Evolutionary conservation across 1,284 basidiomycete species (phyloP).

Genomic region (Cystobasidiaceae sp.): DNA sequence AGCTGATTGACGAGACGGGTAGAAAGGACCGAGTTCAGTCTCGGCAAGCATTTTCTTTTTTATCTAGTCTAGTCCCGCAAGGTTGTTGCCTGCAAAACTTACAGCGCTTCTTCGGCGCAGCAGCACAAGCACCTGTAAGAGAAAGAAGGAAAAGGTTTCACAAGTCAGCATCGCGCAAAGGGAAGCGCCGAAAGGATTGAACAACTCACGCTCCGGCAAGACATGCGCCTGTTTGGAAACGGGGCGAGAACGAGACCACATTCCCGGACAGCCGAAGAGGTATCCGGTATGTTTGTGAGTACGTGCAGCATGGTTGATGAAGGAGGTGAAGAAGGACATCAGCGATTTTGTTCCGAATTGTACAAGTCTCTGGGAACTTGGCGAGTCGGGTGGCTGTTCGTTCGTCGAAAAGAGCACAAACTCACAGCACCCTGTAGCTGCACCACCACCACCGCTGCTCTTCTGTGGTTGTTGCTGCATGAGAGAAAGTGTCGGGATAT

Average conservation of each 20-base stretch:
- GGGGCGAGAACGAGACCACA: neutral
- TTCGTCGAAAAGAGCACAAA: no score
- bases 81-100: neutral
- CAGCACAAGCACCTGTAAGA: slow-evolving; percentile 4
- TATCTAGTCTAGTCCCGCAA: no score
- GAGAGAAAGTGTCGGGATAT: no score
- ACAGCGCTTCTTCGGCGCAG: slow-evolving; percentile 12
- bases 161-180: neutral
- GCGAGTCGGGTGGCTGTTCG: no score
- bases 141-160: neutral
- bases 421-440: slow-evolving; percentile 5
- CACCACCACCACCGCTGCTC: neutral
- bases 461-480: neutral
- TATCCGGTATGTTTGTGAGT: no score
- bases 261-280: no score
- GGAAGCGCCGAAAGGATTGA: neutral
- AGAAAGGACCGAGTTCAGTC: no score
- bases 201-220: slow-evolving; percentile 15
- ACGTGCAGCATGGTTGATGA: no score
- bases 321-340: no score
- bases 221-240: neutral
- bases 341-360: neutral
- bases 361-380: no score
- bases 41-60: no score
- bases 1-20: neutral